Evolutionary conservation across 2,329 filamentous ascomycete species (phyloP).

Genomic region (Rhexocercosporidium sp.): DNA sequence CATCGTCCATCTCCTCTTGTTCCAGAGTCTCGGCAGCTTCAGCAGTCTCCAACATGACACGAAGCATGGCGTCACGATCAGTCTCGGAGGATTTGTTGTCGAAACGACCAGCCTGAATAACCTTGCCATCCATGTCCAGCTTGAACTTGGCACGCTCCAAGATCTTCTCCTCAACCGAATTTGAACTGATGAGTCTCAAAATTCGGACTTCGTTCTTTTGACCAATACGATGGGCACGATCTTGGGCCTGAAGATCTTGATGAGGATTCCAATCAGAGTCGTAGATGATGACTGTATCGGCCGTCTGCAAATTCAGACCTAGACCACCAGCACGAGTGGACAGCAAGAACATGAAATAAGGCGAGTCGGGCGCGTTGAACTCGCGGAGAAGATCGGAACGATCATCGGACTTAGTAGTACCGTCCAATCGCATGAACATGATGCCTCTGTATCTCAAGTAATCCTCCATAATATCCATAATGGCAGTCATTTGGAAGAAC

Average conservation of each 20-base stretch:
- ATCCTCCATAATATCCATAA: conserved; percentile 99
- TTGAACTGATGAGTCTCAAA: conserved; percentile 91
- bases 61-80: conserved; percentile 94
- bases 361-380: conserved; percentile 89
- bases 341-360: conserved; percentile 98
- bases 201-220: conserved; percentile 99
- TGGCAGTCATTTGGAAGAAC: conserved; percentile 99
- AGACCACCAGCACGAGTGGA: conserved; percentile 98
- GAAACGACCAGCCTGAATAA: conserved; percentile 98
- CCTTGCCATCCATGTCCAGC: conserved; percentile 98
- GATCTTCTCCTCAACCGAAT: conserved; percentile 98
- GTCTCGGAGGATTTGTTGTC: conserved; percentile 99
- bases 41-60: conserved; percentile 87
- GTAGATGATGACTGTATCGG: conserved; percentile 99
- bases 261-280: conserved; percentile 99
- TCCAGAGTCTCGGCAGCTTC: conserved; percentile 72
- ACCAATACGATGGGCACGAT: conserved; percentile 99
- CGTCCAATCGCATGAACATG: conserved; percentile 89
- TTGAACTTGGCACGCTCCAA: conserved; percentile 96
- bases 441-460: conserved; percentile 85
- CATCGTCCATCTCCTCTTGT: conserved; percentile 97
- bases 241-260: conserved; percentile 97
- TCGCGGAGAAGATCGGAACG: conserved; percentile 86
- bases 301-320: conserved; percentile 94
- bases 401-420: conserved; percentile 97